phyloP scores from a whole-genome alignment of 2,329 filamentous ascomycete genomes.

The Hymenoscyphus infarciens region DNA sequence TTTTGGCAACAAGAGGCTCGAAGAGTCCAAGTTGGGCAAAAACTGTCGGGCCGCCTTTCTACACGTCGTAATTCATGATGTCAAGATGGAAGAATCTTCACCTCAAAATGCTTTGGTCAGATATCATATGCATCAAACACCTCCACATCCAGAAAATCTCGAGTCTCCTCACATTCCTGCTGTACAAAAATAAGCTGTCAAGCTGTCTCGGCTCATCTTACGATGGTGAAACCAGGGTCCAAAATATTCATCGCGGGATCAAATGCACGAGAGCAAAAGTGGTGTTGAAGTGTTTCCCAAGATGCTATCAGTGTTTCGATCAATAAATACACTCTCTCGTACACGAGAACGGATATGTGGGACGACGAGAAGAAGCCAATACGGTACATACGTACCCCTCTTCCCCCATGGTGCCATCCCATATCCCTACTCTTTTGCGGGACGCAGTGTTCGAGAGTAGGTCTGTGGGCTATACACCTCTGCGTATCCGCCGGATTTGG shows the following conservation, averaged over 20 bases:
- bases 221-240: background rate
- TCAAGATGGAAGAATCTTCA: background rate
- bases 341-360: background rate
- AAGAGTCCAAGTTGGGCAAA: background rate
- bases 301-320: no score
- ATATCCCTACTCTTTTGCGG: background rate
- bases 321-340: no score
- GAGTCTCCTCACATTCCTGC: background rate
- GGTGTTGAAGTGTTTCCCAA: no score
- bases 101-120: background rate
- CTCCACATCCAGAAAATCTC: background rate
- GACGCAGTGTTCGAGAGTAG: constrained; percentile 1
- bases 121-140: background rate
- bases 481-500: background rate
- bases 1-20: constrained; percentile 1
- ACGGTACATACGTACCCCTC: background rate
- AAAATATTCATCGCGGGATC: no score
- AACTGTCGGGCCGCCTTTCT: background rate
- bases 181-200: background rate
- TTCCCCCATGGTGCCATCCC: background rate
- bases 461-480: background rate
- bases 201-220: background rate
- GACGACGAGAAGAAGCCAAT: background rate
- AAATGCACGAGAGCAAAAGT: no score
- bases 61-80: background rate